These are phyloP conservation scores for Lathyrus oleraceus DNA, from an alignment of 306 rosid species.

Conservation along the genomic window DNA sequence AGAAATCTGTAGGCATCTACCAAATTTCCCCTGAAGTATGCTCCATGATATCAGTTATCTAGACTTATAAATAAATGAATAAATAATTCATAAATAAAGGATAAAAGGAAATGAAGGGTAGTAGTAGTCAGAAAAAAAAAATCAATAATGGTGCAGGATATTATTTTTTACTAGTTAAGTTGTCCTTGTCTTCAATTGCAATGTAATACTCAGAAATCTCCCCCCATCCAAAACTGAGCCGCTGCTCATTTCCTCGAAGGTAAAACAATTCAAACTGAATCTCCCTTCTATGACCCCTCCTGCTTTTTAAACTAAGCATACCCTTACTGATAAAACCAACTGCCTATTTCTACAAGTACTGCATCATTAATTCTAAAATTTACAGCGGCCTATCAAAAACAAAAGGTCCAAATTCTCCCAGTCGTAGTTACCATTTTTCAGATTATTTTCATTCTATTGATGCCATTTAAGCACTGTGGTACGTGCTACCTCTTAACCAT, in stretches of 20 bases:
- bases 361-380: neutral
- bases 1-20: constrained; percentile 86
- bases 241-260: neutral
- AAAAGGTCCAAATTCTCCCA: constrained; percentile 16
- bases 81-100: neutral
- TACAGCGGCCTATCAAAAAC: neutral
- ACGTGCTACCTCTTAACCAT: neutral
- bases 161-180: neutral
- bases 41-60: constrained; percentile 37
- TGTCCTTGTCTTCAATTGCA: constrained; percentile 14
- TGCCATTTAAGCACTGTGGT: neutral
- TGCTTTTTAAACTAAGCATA: neutral
- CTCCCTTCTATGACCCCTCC: neutral
- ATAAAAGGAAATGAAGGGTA: neutral
- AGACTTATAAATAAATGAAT: constrained; percentile 5
- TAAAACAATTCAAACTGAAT: neutral
- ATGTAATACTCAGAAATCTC: neutral
- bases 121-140: constrained; percentile 21
- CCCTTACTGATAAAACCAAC: neutral
- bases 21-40: constrained; percentile 78
- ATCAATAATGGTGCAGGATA: constrained; percentile 14
- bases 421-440: neutral
- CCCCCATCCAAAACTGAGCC: neutral
- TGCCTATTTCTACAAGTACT: neutral
- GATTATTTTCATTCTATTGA: neutral